Percentiles rank a stretch among this genome's conserved stretches.
These are phyloP conservation scores for Infundibulicybe gibba DNA, from an alignment of 768 basidiomycete species.

Conservation along the genomic window DNA sequence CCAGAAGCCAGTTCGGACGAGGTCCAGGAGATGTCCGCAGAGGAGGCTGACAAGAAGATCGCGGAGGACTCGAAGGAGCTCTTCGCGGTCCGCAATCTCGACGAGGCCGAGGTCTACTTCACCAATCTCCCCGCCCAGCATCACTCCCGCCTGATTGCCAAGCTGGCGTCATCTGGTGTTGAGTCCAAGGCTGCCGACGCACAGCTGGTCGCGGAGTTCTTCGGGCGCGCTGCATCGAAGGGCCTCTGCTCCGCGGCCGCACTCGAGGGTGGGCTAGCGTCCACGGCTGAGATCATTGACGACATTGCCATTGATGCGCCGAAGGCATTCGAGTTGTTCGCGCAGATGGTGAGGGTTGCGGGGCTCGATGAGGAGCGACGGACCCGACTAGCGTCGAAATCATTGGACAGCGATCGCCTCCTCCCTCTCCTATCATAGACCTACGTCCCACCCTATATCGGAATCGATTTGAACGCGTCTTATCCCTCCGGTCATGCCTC, in stretches of 20 bases:
- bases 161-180: constrained; percentile 68
- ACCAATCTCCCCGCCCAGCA: constrained; percentile 62
- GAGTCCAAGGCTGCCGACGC: constrained; percentile 83
- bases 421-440: constrained; percentile 41
- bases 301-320: constrained; percentile 91
- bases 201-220: constrained; percentile 72
- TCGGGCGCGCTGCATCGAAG: constrained; percentile 58
- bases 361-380: constrained; percentile 60
- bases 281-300: constrained; percentile 74
- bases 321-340: constrained; percentile 75
- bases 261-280: constrained; percentile 74
- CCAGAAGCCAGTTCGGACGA: constrained; percentile 35
- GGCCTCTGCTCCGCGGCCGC: constrained; percentile 51
- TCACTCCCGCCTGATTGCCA: constrained; percentile 67
- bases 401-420: constrained; percentile 56
- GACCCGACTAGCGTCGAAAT: constrained; percentile 57
- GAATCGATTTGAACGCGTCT: too few species aligned
- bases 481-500: too few species aligned
- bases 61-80: constrained; percentile 83
- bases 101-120: constrained; percentile 89
- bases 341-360: constrained; percentile 71
- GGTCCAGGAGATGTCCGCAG: constrained; percentile 51
- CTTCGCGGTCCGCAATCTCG: constrained; percentile 77
- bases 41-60: constrained; percentile 76
- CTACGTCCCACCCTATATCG: constrained; percentile 22